Conservation (phyloP, 352 stramenopile genomes). For the Blastocystis sp. region DNA sequence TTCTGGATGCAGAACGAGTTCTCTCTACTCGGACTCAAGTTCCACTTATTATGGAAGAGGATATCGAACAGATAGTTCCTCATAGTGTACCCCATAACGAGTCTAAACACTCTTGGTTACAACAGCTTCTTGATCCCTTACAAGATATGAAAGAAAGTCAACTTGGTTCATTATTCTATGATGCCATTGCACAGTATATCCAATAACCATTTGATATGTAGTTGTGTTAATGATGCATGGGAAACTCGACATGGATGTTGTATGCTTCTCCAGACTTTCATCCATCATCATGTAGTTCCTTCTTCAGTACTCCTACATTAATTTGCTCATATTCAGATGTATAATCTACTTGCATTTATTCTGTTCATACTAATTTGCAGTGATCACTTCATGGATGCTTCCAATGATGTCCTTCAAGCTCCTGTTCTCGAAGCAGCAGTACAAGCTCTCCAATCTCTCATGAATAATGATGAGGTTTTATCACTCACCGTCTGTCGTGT, state of each 20-base stretch:
- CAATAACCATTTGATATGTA: background rate
- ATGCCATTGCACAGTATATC: background rate
- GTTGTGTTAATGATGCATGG: constrained; percentile 24
- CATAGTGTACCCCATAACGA: background rate
- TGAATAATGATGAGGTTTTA: background rate
- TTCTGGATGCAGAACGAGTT: background rate
- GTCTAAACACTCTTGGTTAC: background rate
- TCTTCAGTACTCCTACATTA: no score
- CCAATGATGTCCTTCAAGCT: background rate
- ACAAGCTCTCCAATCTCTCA: background rate
- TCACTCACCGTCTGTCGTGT: background rate
- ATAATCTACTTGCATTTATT: background rate
- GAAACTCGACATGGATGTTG: constrained; percentile 7
- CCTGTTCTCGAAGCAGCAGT: background rate
- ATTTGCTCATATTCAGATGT: background rate
- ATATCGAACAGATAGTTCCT: background rate
- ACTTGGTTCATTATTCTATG: background rate
- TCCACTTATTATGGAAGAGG: background rate
- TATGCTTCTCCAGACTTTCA: background rate
- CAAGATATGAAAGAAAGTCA: background rate
- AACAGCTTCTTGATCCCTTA: background rate
- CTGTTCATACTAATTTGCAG: constrained; percentile 29
- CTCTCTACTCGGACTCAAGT: background rate
- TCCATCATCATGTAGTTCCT: background rate
- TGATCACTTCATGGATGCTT: constrained; percentile 46